A percentile compares a stretch with the other conserved stretches of the same genome.
phyloP scores from a whole-genome alignment of 2,329 filamentous ascomycete genomes.

The Chrysoporthe cubensis region DNA sequence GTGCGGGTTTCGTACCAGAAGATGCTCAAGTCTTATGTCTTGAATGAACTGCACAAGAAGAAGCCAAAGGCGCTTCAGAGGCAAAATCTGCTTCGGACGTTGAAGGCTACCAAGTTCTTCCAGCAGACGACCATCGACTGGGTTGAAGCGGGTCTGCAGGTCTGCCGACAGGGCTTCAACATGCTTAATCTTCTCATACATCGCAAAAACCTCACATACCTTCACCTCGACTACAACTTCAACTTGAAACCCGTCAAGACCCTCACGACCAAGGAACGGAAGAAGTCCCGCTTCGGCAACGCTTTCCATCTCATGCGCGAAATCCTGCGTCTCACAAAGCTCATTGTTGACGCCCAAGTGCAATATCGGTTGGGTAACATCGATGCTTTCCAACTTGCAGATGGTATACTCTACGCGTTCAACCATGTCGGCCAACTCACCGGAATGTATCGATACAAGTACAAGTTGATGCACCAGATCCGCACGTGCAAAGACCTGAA shows the following conservation, averaged over 20 bases:
- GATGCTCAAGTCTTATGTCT: constrained; percentile 89
- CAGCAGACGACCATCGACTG: constrained; percentile 99
- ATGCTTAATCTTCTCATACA: constrained; percentile 98
- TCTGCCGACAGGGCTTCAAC: constrained; percentile 97
- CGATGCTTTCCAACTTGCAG: constrained; percentile 96
- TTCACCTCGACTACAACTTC: constrained; percentile 99
- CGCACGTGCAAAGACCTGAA: constrained; percentile 98
- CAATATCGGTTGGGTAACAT: constrained; percentile 98
- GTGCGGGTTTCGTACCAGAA: constrained; percentile 98
- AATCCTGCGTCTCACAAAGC: constrained; percentile 91
- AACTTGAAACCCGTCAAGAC: constrained; percentile 99
- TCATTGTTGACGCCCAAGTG: constrained; percentile 98
- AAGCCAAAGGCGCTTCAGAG: constrained; percentile 94
- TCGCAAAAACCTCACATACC: constrained; percentile 95
- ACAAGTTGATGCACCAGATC: constrained; percentile 99
- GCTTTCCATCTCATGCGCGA: constrained; percentile 99
- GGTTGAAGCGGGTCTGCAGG: constrained; percentile 98
- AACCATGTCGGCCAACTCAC: constrained; percentile 98
- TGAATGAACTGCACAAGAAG: constrained; percentile 96
- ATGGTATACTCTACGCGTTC: constrained; percentile 98
- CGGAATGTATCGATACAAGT: constrained; percentile 99
- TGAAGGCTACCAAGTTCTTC: constrained; percentile 99
- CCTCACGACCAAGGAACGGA: constrained; percentile 95
- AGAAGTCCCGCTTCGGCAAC: constrained; percentile 99
- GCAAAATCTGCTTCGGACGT: constrained; percentile 83